These are phyloP conservation scores for Rhodamnia argentea DNA, from an alignment of 345 rosid species.

Conservation along the genomic window DNA sequence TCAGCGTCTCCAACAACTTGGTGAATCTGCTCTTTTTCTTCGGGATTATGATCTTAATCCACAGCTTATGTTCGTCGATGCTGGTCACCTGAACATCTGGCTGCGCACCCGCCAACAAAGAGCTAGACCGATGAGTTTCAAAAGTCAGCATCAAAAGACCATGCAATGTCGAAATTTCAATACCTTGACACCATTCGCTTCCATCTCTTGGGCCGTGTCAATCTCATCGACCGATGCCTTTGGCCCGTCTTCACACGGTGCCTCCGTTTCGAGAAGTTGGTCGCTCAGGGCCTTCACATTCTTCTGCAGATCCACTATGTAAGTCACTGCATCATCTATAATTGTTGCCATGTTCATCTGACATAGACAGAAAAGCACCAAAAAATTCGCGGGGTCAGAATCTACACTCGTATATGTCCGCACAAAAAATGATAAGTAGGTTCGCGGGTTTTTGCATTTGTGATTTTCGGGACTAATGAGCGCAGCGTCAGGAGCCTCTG, in stretches of 20 bases:
- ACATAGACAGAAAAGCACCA: not conserved
- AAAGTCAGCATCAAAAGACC: not conserved
- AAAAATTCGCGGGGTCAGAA: not conserved
- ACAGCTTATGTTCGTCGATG: slow-evolving; percentile 39
- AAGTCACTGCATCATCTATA: slow-evolving; percentile 76
- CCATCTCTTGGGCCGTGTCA: slow-evolving; percentile 32
- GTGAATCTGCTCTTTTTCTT: slow-evolving; percentile 52
- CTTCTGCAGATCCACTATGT: slow-evolving; percentile 48
- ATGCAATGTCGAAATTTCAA: not conserved
- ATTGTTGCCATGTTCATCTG: slow-evolving; percentile 86
- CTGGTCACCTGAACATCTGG: slow-evolving; percentile 48
- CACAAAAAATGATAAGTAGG: not conserved
- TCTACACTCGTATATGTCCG: not conserved
- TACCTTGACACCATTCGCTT: slow-evolving; percentile 45
- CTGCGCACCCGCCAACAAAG: slow-evolving; percentile 12
- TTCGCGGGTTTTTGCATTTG: slow-evolving; percentile 29
- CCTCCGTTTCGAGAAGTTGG: slow-evolving; percentile 51
- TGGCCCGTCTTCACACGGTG: slow-evolving; percentile 10
- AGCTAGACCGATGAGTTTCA: not conserved
- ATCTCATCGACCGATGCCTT: slow-evolving; percentile 6
- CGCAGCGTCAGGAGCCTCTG: slow-evolving; percentile 61
- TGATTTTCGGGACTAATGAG: slow-evolving; percentile 75
- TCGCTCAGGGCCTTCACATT: slow-evolving; percentile 35
- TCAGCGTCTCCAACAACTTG: slow-evolving; percentile 46
- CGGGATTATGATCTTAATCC: slow-evolving; percentile 59